Evolutionary conservation across 148 eudicot genomes (phyloP).

Genomic region (Chenopodium suecicum): DNA sequence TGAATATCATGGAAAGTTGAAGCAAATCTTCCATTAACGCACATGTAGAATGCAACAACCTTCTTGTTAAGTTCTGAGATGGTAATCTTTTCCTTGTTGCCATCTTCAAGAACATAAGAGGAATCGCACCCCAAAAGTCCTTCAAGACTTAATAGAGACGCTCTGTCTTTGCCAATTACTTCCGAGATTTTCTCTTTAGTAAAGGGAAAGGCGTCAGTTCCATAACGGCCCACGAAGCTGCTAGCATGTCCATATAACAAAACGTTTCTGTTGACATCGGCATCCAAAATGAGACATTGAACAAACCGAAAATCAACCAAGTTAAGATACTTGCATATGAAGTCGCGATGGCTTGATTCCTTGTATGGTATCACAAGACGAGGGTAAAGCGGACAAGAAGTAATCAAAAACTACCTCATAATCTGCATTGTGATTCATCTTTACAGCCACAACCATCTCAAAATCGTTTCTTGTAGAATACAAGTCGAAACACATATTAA

Average conservation of each 20-base stretch:
- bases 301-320: not conserved
- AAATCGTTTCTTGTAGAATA: not conserved
- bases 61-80: not conserved
- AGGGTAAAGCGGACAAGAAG: not conserved
- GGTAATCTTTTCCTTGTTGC: not conserved
- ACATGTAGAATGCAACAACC: not conserved
- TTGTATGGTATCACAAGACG: not conserved
- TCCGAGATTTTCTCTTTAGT: not conserved
- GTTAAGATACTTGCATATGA: not conserved
- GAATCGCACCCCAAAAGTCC: not conserved
- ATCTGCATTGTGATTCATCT: not conserved
- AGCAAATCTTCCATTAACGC: not conserved
- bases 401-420: not conserved
- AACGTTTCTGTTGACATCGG: not conserved
- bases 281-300: not conserved
- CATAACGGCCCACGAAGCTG: not conserved
- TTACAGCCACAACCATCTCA: slow-evolving; percentile 1
- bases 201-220: slow-evolving; percentile 2
- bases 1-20: not conserved
- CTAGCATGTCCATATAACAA: not conserved
- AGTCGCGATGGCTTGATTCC: not conserved
- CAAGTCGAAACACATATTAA: not conserved
- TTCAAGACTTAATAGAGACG: too few relatives aligned
- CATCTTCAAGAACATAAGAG: not conserved
- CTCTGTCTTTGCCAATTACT: not conserved